Conservation (phyloP, 2,329 filamentous ascomycete genomes). For the Pezicula carpinea region DNA sequence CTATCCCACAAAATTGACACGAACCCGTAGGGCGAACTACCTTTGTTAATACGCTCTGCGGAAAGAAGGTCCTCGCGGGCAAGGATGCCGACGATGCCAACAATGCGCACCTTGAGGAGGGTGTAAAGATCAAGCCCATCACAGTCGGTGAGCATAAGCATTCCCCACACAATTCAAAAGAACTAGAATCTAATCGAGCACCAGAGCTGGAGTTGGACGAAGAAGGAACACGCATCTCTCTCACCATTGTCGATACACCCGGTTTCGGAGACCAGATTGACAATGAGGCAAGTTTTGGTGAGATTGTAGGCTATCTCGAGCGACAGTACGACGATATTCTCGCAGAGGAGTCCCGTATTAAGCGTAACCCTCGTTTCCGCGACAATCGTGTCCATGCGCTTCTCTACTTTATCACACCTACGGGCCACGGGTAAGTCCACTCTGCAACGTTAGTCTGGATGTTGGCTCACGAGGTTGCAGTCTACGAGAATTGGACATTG, state of each 20-base stretch:
- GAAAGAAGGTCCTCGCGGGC: conserved; percentile 83
- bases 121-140: conserved; percentile 97
- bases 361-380: conserved; percentile 99
- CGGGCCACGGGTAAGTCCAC: conserved; percentile 77
- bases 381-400: conserved; percentile 98
- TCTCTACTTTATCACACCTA: conserved; percentile 99
- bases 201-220: conserved; percentile 92
- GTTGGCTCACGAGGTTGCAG: conserved; percentile 39
- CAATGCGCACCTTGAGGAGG: conserved; percentile 88
- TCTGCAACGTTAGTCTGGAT: background rate
- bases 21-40: conserved; percentile 76
- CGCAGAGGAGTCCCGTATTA: conserved; percentile 98
- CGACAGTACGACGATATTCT: conserved; percentile 99
- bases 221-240: conserved; percentile 94
- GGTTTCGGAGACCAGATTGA: conserved; percentile 99
- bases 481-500: conserved; percentile 97
- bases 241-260: conserved; percentile 97
- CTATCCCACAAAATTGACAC: conserved; percentile 11
- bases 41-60: conserved; percentile 98
- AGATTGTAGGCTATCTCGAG: conserved; percentile 98
- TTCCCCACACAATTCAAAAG: background rate
- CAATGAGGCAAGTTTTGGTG: conserved; percentile 96
- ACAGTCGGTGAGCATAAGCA: conserved; percentile 72
- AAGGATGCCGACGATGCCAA: conserved; percentile 90
- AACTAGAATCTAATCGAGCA: conserved; percentile 19